Conservation (phyloP, 2,329 filamentous ascomycete genomes). For the Fusarium pseudonygamai region DNA sequence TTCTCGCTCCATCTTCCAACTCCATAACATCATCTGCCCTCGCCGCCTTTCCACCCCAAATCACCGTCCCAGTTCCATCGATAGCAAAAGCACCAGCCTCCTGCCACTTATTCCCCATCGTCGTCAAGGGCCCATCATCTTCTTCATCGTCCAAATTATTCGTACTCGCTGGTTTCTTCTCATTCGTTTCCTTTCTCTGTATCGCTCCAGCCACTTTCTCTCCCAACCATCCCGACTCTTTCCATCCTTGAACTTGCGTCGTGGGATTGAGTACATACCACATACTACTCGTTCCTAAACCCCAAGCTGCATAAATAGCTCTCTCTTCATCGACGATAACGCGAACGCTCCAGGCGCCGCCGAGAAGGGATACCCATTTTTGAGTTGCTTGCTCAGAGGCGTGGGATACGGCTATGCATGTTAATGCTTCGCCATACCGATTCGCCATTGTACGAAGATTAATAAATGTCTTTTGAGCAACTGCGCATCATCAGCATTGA, state of each 20-base stretch:
- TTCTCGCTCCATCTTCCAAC: slow-evolving; percentile 60
- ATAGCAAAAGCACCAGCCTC: slow-evolving; percentile 62
- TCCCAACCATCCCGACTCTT: slow-evolving; percentile 65
- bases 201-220: slow-evolving; percentile 60
- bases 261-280: slow-evolving; percentile 65
- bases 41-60: slow-evolving; percentile 60
- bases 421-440: slow-evolving; percentile 58
- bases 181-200: slow-evolving; percentile 47
- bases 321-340: slow-evolving; percentile 66
- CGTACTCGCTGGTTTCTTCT: slow-evolving; percentile 4
- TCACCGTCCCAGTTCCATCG: slow-evolving; percentile 58
- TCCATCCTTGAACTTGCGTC: slow-evolving; percentile 62
- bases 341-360: slow-evolving; percentile 65
- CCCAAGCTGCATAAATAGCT: slow-evolving; percentile 67
- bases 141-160: slow-evolving; percentile 32
- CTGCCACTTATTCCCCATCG: slow-evolving; percentile 67
- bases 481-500: slow-evolving; percentile 42
- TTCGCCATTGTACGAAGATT: slow-evolving; percentile 64
- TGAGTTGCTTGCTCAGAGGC: slow-evolving; percentile 64
- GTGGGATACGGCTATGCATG: slow-evolving; percentile 68
- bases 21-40: slow-evolving; percentile 62
- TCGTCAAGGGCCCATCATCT: slow-evolving; percentile 52
- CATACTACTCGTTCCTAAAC: slow-evolving; percentile 60
- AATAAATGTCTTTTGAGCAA: slow-evolving; percentile 67
- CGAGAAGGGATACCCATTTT: slow-evolving; percentile 66